Percentiles rank a stretch among this genome's conserved stretches.
Conservation (phyloP, 2,329 filamentous ascomycete genomes). For the Sphaerulina populicola region DNA sequence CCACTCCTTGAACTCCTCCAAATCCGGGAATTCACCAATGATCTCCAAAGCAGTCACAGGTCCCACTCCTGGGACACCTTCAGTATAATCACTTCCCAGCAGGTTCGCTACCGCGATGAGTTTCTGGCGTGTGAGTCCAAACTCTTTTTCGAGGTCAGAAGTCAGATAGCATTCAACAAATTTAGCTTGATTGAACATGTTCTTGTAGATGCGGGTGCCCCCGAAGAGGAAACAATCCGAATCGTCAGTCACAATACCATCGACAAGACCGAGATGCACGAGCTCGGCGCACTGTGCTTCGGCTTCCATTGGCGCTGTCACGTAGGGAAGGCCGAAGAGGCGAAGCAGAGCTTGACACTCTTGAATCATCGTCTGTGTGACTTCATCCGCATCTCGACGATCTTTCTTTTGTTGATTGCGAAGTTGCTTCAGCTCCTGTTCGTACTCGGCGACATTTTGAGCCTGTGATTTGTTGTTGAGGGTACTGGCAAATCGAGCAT, state of each 20-base stretch:
- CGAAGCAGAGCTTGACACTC: slow-evolving; percentile 88
- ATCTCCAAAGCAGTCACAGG: slow-evolving; percentile 94
- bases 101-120: slow-evolving; percentile 86
- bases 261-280: slow-evolving; percentile 75
- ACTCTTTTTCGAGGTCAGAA: slow-evolving; percentile 76
- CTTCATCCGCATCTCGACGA: slow-evolving; percentile 88
- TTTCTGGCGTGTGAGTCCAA: slow-evolving; percentile 75
- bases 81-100: slow-evolving; percentile 88
- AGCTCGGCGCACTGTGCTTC: slow-evolving; percentile 96
- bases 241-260: slow-evolving; percentile 96
- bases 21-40: slow-evolving; percentile 72
- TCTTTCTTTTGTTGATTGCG: slow-evolving; percentile 96
- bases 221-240: slow-evolving; percentile 96
- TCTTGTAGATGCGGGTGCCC: slow-evolving; percentile 94
- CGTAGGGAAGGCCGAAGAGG: slow-evolving; percentile 89
- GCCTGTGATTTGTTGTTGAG: slow-evolving; percentile 66
- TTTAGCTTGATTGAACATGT: slow-evolving; percentile 99
- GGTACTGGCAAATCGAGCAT: slow-evolving; percentile 81
- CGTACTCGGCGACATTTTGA: slow-evolving; percentile 70
- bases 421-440: slow-evolving; percentile 75
- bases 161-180: slow-evolving; percentile 93
- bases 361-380: slow-evolving; percentile 88
- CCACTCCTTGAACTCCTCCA: slow-evolving; percentile 78
- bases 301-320: slow-evolving; percentile 97
- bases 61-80: slow-evolving; percentile 81